These are phyloP conservation scores for Citrus cavaleriei DNA, from an alignment of 345 rosid species.

Conservation along the genomic window DNA sequence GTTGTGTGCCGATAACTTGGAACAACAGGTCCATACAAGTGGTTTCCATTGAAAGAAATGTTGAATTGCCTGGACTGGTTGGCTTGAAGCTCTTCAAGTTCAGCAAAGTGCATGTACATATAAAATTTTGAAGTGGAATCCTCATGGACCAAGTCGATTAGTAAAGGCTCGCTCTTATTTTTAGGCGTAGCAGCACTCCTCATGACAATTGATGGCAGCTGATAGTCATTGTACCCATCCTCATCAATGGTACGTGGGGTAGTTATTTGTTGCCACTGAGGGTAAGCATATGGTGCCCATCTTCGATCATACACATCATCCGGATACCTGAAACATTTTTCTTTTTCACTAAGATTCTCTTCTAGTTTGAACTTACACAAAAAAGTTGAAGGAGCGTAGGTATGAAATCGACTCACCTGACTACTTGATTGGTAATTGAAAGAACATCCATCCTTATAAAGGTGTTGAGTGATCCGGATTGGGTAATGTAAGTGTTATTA, in stretches of 20 bases:
- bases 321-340: conserved; percentile 12
- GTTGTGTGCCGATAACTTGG: conserved; percentile 23
- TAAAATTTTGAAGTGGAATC: conserved; percentile 30
- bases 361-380: neutral
- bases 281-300: conserved; percentile 15
- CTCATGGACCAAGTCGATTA: conserved; percentile 12
- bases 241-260: conserved; percentile 15
- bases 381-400: no score
- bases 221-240: conserved; percentile 7
- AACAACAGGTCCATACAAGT: conserved; percentile 28
- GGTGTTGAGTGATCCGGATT: conserved; percentile 16
- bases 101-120: conserved; percentile 49
- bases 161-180: conserved; percentile 19
- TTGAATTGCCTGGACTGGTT: conserved; percentile 44
- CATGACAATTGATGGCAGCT: conserved; percentile 31
- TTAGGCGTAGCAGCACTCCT: conserved; percentile 32
- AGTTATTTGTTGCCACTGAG: neutral
- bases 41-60: conserved; percentile 30
- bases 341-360: neutral
- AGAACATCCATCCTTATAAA: conserved; percentile 15
- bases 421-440: conserved; percentile 14
- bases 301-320: conserved; percentile 31
- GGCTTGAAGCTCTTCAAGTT: conserved; percentile 32
- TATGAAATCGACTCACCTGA: conserved; percentile 3
- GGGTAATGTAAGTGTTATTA: neutral